Base-by-base conservation (phyloP, 1,284 basidiomycete genomes). In the Irpex lacteus region DNA sequence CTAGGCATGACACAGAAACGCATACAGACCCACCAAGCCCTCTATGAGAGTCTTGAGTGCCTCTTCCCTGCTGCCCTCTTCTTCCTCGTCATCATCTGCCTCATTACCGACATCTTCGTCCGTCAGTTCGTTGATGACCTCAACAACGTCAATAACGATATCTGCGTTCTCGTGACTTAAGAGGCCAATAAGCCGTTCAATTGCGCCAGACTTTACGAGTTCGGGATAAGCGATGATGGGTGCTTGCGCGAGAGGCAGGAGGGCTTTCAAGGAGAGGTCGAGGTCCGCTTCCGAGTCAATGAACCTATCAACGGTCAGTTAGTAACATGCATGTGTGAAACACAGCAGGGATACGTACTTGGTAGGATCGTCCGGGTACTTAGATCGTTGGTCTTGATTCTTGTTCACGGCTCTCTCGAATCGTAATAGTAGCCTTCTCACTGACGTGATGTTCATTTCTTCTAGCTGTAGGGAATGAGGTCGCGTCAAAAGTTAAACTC, bases 211-310 rank as follows among this genome's bases (percentile, higher is more conserved):
- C 57, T 86, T 87, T 64, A 96, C 84, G 50, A 98, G 82, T 74
- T 98, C 96, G 4, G 95, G 91, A 75, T 98, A 99, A 67, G 95
- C 91, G 6, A 94, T 75, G 3, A 82, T 79, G 0, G 96, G 94
- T 13, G 86, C 86, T 72, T 98, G 95, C 0, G 98, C 94, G n/a
- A 99, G 82, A 1, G 96, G 89, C 5, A 96, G 80, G 60, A 98
- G 81, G 2, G 92, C 84, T 73, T 97, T 96, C 66, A 99, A 85
- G 13, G 94, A 87, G 60, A 83, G 81, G 71, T 99, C 95, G 6
- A 99, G 85, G 72, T 98, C 95, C 32, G 94, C 93, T 80, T 99
- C 98, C 0, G 98, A 99, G 71, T 98, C 96, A 72, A 99, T 98
- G 80, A 99, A 99, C 75, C 96, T 97, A 40, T 19, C 2, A 18